Base-by-base conservation (phyloP, 441 rosid species). In the Populus hybrid region DNA sequence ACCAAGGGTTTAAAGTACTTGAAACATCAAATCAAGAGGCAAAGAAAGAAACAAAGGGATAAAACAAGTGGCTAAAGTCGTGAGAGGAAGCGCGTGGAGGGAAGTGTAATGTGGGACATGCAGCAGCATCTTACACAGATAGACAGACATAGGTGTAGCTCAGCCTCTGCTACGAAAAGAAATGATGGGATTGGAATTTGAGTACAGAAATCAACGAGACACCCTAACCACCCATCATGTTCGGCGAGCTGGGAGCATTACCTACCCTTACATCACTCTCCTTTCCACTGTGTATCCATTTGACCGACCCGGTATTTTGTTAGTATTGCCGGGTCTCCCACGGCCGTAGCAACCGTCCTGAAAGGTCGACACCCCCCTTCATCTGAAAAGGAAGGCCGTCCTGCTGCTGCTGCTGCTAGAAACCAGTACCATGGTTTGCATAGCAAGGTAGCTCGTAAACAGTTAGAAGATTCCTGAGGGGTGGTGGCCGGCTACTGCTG, bases 181-280 rank as follows among this genome's bases (percentile, higher is more conserved):
- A 77, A 81, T 35, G 83, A 78, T 73, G 57, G 76, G 77, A 65
- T 72, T 75, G 84, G 80, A 80, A 81, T 68, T 36, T 42, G 79
- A 72, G 79, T 63, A 70, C 79, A 67, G 18, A 53, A 75, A 57
- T 73, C 50, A 77, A 70, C 42, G 77, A 42, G 57, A 61, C 71
- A 59, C 79, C 79, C 81, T 75, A 75, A 82, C 79, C 77, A 78
- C 82, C 82, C 82, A 72, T 78, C 84, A 67, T 75, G 79, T 78
- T 57, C 73, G 76, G 79, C 34, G 72, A 59, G 76, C 68, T 61
- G 82, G 84, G 82, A 78, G 82, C 84, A 82, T 75, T 42, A 72
- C 79, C 69, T 67, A 70, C 72, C 79, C 28, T 38, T 30, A 66
- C 76, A 76, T 57, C 21, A 75, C 72, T 50, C 53, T 71, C 50